Base-by-base conservation (phyloP, 83 land plant species). In the Isoetes engelmannii region DNA sequence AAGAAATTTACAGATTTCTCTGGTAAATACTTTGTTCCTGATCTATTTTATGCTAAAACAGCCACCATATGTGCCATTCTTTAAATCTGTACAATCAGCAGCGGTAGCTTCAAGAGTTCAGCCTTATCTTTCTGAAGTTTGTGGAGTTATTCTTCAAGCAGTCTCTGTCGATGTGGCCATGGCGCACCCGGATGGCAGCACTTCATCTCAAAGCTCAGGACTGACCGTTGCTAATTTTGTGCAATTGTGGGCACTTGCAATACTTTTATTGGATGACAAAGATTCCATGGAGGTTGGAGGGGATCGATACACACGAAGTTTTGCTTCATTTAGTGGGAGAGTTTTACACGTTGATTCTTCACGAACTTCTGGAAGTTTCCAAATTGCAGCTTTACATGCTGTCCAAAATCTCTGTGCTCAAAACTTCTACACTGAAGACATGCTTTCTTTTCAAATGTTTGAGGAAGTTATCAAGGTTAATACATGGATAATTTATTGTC, bases 141-240 rank as follows among this genome's bases (percentile, higher is more conserved):
- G 92, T 92, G 89, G 92, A 46, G 82, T 85, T 17, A 83, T 94
- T 63, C 78, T 94, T 63, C 88, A 90, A 83, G 96, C 99, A 28
- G 77, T 88, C 47, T 80, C 83, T 4, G 49, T 88, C 21, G 89
- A 90, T 85, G 89, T 89, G 21, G 69, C 75, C 46, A 92, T 96
- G 44, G 77, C 65, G 15, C 68, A 55, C 4, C 19, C 19, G 78
- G 78, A 63, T 67, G 46, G 5, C 18, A 66, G 61, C 13, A 60
- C 10, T 5, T 21, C 54, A 12, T 69, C 71, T 57, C 4, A 61
- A 83, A 12, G 47, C 56, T 7, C 47, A 68, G 67, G 75, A 57
- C 71, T 94, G 45, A 80, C 80, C 7, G 17, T 6, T 28, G 62
- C 46, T 37, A 90, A 94, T 43, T 90, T 80, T 58, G 61, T 72